A percentile compares a stretch with the other conserved stretches of the same genome.
These are phyloP conservation scores for Ilyonectria sp. DNA, from an alignment of 2,329 filamentous ascomycete species.

Conservation along the genomic window DNA sequence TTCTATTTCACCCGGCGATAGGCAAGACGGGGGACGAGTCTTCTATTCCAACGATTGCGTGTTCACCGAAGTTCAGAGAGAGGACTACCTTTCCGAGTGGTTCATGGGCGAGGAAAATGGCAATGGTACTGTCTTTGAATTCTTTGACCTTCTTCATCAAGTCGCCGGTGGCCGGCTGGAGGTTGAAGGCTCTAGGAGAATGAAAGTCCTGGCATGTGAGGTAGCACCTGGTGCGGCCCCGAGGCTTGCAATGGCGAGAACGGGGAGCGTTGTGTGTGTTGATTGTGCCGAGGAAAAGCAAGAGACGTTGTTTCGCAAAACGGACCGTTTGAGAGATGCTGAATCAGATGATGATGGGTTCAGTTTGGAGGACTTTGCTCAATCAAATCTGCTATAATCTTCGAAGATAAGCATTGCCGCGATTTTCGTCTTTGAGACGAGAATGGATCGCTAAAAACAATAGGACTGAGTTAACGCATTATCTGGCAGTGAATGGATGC, in stretches of 20 bases:
- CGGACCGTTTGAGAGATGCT: background rate
- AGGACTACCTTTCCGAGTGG: slow-evolving; percentile 26
- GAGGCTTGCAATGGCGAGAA: background rate
- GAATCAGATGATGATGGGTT: background rate
- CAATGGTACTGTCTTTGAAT: slow-evolving; percentile 3
- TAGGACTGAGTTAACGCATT: no score
- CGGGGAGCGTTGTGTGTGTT: background rate
- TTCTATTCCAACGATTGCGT: slow-evolving; percentile 24
- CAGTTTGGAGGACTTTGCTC: background rate
- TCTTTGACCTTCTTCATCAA: slow-evolving; percentile 8
- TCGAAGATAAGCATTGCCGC: background rate
- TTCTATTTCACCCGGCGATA: accelerated
- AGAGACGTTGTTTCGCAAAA: background rate
- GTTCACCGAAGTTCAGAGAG: slow-evolving; percentile 20
- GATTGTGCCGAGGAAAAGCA: background rate
- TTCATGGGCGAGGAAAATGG: background rate
- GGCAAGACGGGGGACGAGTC: background rate
- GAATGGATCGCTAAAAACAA: no score
- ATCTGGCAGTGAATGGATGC: no score
- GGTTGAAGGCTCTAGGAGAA: background rate
- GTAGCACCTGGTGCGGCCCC: background rate
- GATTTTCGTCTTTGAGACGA: background rate
- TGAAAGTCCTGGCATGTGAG: background rate
- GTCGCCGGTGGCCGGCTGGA: background rate
- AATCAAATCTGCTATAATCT: background rate